Evolutionary conservation across 176 grass and related monocot species (phyloP), one percentile per base, ranked within the genome.

Genomic region (Chloris gayana): DNA sequence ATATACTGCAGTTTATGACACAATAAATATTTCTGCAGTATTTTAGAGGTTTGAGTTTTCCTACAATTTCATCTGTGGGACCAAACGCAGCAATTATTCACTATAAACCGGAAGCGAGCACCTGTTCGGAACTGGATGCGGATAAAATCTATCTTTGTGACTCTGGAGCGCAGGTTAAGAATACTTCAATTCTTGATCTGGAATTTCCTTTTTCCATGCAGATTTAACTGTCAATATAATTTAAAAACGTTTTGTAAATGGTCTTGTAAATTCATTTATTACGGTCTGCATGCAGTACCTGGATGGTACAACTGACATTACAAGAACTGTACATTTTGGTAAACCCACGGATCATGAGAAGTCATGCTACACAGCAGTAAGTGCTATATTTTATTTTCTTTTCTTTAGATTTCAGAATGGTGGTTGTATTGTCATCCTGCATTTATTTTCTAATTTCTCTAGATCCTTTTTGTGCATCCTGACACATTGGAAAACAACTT

Each of bases 301-400:
- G 58, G 96, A 99, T 80, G 96, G 96, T 59, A 99, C 96, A 71
- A 99, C 96, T 34, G 96, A 99, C 88, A 99, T 99, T 82, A 95
- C 96, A 73, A 95, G 96, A 79, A 95, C 96, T 25, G 96, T 99
- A 69, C 96, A 99, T 89, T 95, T 95, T 88, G 92, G 96, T 46
- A 95, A 91, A 81, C 96, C 96, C 69, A 95, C 96, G n/a, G 72
- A 84, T 82, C 96, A 99, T 80, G 92, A 93, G 67, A 99, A 93
- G 73, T 91, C 87, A 17, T 99, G 96, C 88, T 99, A 93, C 82
- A 95, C 96, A 82, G 88, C 90, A 89, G 96, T 99, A 84, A 79
- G 92, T 95, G 41, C 15, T 44, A 65, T 26, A 58, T 78, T 72
- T 22, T 67, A 1, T 3, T 64, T 26, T 30, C 9, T 51, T 24